A percentile compares a stretch with the other conserved stretches of the same genome.
These are phyloP conservation scores for Neurospora intermedia DNA, from an alignment of 495 filamentous ascomycete genomes.

Conservation along the genomic window DNA sequence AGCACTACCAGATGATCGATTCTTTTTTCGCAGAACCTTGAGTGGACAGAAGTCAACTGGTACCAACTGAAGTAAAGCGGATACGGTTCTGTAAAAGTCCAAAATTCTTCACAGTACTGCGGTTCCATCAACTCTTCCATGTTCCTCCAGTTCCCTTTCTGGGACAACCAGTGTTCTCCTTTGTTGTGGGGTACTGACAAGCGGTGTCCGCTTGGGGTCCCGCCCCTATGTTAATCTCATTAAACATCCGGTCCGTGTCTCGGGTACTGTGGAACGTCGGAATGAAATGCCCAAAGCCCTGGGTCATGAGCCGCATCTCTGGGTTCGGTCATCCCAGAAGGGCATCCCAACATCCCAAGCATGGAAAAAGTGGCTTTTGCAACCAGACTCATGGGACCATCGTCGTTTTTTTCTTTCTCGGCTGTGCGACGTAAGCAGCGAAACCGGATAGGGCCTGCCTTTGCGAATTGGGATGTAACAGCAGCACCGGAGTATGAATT, in stretches of 20 bases:
- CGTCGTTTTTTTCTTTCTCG: background rate
- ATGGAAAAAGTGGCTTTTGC: background rate
- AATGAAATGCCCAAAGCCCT: background rate
- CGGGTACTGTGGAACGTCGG: background rate
- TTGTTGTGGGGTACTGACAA: background rate
- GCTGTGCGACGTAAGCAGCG: background rate
- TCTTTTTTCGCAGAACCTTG: background rate
- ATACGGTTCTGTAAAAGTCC: background rate
- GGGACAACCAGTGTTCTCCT: background rate
- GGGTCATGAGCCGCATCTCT: background rate
- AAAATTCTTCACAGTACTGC: background rate
- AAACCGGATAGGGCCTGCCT: background rate
- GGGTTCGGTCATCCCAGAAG: background rate
- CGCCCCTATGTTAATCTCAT: background rate
- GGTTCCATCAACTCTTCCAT: background rate
- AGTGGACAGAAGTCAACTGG: background rate
- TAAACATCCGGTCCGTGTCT: background rate
- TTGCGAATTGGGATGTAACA: background rate
- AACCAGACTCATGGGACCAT: background rate
- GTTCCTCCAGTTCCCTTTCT: background rate
- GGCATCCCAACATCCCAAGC: background rate
- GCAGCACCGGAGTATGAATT: background rate
- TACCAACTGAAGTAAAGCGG: background rate
- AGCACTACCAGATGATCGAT: background rate
- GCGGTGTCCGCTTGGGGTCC: background rate